A percentile compares a stretch with the other conserved stretches of the same genome.
These are phyloP conservation scores for Stemphylium lycopersici DNA, from an alignment of 2,329 filamentous ascomycete species.

Conservation along the genomic window DNA sequence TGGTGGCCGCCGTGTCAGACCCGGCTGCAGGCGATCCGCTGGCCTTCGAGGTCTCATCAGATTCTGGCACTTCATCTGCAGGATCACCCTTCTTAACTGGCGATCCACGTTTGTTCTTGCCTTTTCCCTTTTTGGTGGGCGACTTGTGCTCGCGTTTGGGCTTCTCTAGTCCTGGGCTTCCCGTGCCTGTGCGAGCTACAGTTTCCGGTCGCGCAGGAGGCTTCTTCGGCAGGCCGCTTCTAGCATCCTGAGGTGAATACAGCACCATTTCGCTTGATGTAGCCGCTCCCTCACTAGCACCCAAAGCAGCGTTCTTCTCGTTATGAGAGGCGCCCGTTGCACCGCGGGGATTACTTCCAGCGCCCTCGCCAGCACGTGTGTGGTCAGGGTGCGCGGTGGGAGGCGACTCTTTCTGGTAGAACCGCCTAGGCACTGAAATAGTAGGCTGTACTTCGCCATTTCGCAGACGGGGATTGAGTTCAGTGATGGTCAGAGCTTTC, in stretches of 20 bases:
- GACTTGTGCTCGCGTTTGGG: conserved; percentile 20
- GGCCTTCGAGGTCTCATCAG: background rate
- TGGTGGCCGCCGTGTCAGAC: background rate
- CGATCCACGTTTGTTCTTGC: background rate
- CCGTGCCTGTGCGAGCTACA: background rate
- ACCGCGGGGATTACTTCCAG: conserved; percentile 1
- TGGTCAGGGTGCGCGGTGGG: background rate
- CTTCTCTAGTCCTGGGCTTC: conserved; percentile 27
- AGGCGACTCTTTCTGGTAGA: conserved; percentile 21
- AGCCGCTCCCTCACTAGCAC: background rate
- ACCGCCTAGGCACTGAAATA: conserved; percentile 31
- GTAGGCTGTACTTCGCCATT: conserved; percentile 12
- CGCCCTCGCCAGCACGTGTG: background rate
- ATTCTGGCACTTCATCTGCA: background rate
- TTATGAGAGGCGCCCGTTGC: background rate
- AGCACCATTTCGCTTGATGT: conserved; percentile 1
- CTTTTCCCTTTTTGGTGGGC: conserved; percentile 13
- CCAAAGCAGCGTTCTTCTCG: background rate
- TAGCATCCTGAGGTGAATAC: conserved; percentile 48
- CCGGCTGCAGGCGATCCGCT: background rate
- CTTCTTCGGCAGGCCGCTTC: conserved; percentile 37
- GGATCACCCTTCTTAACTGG: background rate
- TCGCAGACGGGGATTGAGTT: conserved; percentile 14
- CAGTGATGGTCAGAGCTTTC: conserved; percentile 16
- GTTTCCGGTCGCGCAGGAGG: conserved; percentile 5